Evolutionary conservation across 192 early-diverging fungal species (phyloP).

Genomic region (Lobosporangium transversale): DNA sequence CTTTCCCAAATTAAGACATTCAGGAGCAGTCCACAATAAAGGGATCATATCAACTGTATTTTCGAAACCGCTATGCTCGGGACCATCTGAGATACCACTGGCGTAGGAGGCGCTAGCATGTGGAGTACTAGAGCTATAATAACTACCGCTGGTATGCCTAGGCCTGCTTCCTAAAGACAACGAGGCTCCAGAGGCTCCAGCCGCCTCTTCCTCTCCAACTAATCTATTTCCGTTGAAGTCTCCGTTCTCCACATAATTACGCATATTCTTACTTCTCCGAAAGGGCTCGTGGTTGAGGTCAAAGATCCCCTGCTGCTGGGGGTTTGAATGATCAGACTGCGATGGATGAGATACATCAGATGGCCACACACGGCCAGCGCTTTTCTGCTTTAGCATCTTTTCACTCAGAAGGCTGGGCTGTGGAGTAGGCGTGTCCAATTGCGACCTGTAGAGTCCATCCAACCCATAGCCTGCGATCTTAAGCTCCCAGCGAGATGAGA

Average conservation of each 20-base stretch:
- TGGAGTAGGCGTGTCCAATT: slow-evolving; percentile 1
- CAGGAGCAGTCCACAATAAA: slow-evolving; percentile 50
- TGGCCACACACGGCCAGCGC: neutral
- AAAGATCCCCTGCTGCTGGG: slow-evolving; percentile 20
- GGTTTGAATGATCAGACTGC: neutral
- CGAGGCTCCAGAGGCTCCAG: neutral
- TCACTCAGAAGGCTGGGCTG: slow-evolving; percentile 1
- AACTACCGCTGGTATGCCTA: slow-evolving; percentile 15
- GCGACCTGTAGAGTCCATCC: slow-evolving; percentile 37
- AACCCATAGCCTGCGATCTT: slow-evolving; percentile 58
- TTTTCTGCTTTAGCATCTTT: slow-evolving; percentile 1
- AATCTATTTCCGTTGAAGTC: neutral
- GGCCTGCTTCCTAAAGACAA: neutral
- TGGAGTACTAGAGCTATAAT: neutral
- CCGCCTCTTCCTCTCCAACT: neutral
- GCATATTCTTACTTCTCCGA: neutral
- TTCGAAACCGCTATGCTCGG: slow-evolving; percentile 25
- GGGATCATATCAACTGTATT: slow-evolving; percentile 10
- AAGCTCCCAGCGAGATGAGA: slow-evolving; percentile 57
- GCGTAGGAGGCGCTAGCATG: neutral
- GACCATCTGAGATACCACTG: slow-evolving; percentile 17
- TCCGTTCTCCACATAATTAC: neutral
- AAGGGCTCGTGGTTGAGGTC: slow-evolving; percentile 17
- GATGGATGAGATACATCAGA: neutral
- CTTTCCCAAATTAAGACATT: slow-evolving; percentile 31